phyloP scores from a whole-genome alignment of 2,329 filamentous ascomycete species.

The Colletotrichum liaoningense region DNA sequence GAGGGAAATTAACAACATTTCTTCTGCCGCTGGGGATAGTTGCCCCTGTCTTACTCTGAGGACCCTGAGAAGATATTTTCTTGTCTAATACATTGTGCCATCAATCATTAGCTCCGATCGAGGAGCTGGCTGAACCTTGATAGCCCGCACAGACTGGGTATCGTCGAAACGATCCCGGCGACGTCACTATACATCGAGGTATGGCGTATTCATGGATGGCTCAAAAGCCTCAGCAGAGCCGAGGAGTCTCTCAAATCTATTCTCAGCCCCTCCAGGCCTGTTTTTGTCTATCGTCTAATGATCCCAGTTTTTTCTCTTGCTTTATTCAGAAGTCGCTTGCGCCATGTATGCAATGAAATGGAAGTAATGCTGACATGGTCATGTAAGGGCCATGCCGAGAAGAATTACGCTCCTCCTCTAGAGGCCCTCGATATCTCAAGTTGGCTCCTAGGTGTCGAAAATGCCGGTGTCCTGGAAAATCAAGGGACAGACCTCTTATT shows the following conservation, averaged over 20 bases:
- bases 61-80: not conserved
- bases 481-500: not conserved
- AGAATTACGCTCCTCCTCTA: not conserved
- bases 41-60: not conserved
- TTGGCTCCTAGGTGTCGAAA: not conserved
- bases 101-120: not conserved
- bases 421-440: too few relatives aligned
- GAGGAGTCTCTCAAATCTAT: not conserved
- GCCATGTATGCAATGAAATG: constrained; percentile 5
- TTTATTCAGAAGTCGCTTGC: not conserved
- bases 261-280: not conserved
- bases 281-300: not conserved
- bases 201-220: not conserved
- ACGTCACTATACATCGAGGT: not conserved
- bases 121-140: not conserved
- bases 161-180: not conserved
- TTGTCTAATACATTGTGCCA: not conserved
- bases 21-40: not conserved
- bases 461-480: not conserved
- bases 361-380: not conserved
- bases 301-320: not conserved
- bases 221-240: not conserved
- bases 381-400: not conserved
- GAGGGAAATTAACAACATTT: not conserved
- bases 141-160: not conserved